Evolutionary conservation across 139 green algal species (phyloP), one percentile per base, ranked within the genome.

Genomic region (Micromonas pusilla): DNA sequence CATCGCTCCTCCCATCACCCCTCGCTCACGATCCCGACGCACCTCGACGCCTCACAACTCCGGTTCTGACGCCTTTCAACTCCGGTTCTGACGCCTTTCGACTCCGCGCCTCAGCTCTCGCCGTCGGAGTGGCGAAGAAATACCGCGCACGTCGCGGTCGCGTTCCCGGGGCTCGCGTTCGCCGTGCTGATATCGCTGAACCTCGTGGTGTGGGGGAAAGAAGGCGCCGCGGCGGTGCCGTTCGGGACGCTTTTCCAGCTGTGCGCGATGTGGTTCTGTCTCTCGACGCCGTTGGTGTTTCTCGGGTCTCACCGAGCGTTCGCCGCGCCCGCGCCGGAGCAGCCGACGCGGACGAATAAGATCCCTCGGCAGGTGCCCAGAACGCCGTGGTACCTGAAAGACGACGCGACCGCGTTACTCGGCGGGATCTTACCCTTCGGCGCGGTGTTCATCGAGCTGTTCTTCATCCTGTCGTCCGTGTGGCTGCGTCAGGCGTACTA

Each of bases 361-460:
- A 99, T 99, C 77, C 95, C 95, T 0, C 85, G 95, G 62, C 95
- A 99, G 88, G 91, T 99, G 39, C 95, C 95, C 0, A 90, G 97
- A 79, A 94, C 98, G 88, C 91, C 94, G 1, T 97, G 90, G 92
- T 98, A 98, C 87, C 97, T 98, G 94, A 85, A 93, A 79, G 89
- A 91, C 0, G 54, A 92, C 63, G 95, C 98, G 80, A 93, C 87
- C 32, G 89, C 96, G 62, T 77, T 98, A 4, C 88, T 98, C 68
- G 95, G 93, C 23, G 95, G 95, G 71, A 92, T 99, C 73, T 89
- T 99, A 81, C 95, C 95, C 1, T 99, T 99, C 83, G 95, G 95
- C 45, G 95, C 95, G 0, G 95, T 99, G 20, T 99, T 99, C 90
- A 99, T 99, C 71, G 95, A 98, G 87, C 90, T 98, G 21, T 99